Evolutionary conservation across 1,284 basidiomycete species (phyloP), one percentile per base, ranked within the genome.

Genomic region (Leccinum solheimii): DNA sequence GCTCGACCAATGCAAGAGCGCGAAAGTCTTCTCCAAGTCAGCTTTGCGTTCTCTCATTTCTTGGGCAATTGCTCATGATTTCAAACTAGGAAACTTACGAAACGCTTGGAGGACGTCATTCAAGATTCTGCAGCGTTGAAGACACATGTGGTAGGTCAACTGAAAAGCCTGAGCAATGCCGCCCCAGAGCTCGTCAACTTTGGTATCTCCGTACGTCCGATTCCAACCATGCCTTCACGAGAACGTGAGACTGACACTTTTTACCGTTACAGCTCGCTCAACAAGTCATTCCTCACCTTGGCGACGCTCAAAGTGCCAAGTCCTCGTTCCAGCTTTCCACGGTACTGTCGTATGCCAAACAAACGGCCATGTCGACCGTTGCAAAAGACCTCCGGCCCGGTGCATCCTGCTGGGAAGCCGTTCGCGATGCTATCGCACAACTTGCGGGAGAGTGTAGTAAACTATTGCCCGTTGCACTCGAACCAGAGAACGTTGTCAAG

Each of bases 131-230:
- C 84, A 0, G 92, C 93, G 0, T 79, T 97, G 48, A 88, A 87
- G 64, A 77, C 86, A 0, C 83, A 88, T 60, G 78, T 94, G 13
- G 80, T 92, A 3, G 83, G 87, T 3, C 87, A 89, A 49, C 83
- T 97, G 64, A 86, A 88, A 64, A 82, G 84, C 1, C 76, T 96
- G 16, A 87, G 84, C 60, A 86, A 87, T 58, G 81, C 85, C 19
- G 86, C 92, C 2, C 87, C 91, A 0, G 92, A 94, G 66, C 83
- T 95, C 2, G 88, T 93, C 64, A 93, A 95, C 75, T 92, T 97
- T 69, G 91, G 93, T 68, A 91, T 96, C 61, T 91, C 91, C 62
- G 93, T 93, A 62, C 61, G 86, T 72, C 14, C 16, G 49, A 52
- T 56, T 53, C 8, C 11, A 19, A 3, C 19, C 38, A 6, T 14